phyloP scores from a whole-genome alignment of 768 basidiomycete genomes.

The Russula dissimulans region DNA sequence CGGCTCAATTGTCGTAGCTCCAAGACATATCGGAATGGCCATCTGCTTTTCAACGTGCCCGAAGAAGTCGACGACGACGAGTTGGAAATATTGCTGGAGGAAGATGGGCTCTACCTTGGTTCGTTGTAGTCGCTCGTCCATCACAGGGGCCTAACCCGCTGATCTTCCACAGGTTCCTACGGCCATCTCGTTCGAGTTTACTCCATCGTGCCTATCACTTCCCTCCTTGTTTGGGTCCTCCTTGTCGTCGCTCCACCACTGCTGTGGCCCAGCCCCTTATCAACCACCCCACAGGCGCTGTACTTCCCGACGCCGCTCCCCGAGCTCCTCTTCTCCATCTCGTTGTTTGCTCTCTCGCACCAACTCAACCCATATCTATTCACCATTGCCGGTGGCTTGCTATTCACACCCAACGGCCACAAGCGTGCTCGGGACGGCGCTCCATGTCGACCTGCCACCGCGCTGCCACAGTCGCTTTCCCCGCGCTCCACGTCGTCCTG shows the following conservation, averaged over 20 bases:
- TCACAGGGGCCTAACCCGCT: background rate
- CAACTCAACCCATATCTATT: constrained; percentile 43
- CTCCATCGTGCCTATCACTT: constrained; percentile 14
- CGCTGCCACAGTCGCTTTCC: too few species aligned
- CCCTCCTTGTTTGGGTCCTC: constrained; percentile 38
- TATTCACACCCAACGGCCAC: constrained; percentile 28
- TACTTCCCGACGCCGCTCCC: constrained; percentile 56
- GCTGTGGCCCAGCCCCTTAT: constrained; percentile 31
- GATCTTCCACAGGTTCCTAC: constrained; percentile 47
- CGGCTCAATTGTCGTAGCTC: background rate
- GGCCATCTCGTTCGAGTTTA: constrained; percentile 44
- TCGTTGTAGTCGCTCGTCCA: background rate
- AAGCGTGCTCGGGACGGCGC: constrained; percentile 32
- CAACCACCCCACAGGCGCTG: constrained; percentile 33
- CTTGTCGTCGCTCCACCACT: constrained; percentile 43
- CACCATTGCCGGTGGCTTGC: constrained; percentile 26
- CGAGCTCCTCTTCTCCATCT: constrained; percentile 50
- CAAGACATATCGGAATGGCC: constrained; percentile 8
- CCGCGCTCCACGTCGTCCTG: constrained; percentile 41
- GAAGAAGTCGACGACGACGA: constrained; percentile 15
- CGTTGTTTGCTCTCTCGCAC: constrained; percentile 53
- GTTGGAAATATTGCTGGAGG: constrained; percentile 12
- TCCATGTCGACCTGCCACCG: too few species aligned
- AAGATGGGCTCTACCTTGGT: constrained; percentile 18
- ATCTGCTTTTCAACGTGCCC: constrained; percentile 10